Percentiles rank a stretch among this genome's conserved stretches.
Conservation (phyloP, 129 eudicot genomes). For the Erigeron canadensis region DNA sequence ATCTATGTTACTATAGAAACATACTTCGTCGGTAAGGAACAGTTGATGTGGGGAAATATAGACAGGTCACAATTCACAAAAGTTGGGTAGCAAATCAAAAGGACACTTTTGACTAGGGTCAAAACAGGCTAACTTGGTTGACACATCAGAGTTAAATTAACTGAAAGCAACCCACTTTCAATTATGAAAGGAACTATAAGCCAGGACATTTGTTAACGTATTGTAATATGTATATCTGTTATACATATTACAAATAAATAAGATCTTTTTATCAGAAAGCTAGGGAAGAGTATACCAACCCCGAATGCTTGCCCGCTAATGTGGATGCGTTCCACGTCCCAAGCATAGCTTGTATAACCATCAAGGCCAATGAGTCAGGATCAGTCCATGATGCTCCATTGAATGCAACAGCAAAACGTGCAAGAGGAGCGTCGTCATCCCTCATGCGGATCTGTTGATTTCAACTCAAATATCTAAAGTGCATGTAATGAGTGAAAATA, state of each 20-base stretch:
- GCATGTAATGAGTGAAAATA: neutral
- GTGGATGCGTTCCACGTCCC: conserved; percentile 69
- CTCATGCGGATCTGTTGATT: conserved; percentile 63
- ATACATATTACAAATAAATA: neutral
- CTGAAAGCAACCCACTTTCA: neutral
- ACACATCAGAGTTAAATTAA: neutral
- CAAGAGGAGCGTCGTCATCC: conserved; percentile 73
- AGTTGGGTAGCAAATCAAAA: neutral
- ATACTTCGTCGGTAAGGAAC: neutral
- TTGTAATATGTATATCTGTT: too few relatives aligned
- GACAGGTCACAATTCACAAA: neutral
- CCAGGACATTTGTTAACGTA: too few relatives aligned
- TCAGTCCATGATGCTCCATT: conserved; percentile 80
- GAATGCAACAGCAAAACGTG: conserved; percentile 81
- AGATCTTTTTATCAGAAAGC: neutral
- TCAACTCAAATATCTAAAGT: neutral
- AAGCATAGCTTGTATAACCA: conserved; percentile 79
- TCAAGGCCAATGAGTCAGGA: conserved; percentile 76
- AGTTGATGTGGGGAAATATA: too few relatives aligned
- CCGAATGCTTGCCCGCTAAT: conserved; percentile 77
- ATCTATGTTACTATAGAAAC: neutral
- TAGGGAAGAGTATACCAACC: conserved; percentile 38
- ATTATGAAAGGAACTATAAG: neutral
- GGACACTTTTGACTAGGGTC: neutral
- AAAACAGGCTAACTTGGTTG: neutral